Evolutionary conservation across 345 rosid genomes (phyloP).

Genomic region (Aethionema arabicum): DNA sequence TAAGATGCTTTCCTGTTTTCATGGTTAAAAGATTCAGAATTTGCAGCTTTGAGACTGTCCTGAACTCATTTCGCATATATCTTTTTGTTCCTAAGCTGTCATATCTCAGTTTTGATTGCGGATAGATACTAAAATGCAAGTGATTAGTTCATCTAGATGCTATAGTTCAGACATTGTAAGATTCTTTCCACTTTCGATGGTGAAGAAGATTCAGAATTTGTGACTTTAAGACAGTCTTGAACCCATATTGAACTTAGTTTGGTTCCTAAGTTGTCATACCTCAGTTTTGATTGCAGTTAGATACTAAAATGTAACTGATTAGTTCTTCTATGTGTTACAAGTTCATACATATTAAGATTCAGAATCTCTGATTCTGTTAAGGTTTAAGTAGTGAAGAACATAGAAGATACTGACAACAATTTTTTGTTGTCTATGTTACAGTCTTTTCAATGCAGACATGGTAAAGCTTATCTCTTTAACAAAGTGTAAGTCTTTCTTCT

Average conservation of each 20-base stretch:
- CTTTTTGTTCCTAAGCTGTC: neutral
- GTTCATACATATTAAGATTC: slow-evolving; percentile 8
- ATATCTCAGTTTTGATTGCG: no score
- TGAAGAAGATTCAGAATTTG: no score
- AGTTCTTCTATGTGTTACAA: neutral
- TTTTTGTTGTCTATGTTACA: slow-evolving; percentile 32
- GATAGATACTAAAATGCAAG: no score
- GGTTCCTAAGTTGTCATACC: neutral
- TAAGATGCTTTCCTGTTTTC: no score
- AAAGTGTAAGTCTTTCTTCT: slow-evolving; percentile 88
- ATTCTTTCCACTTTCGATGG: neutral
- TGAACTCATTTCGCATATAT: no score
- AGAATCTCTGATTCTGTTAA: neutral
- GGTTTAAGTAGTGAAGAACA: neutral
- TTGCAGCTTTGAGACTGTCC: no score
- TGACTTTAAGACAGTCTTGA: no score
- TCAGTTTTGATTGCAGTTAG: slow-evolving; percentile 2
- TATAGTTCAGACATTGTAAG: no score
- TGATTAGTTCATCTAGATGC: no score
- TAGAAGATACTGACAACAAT: slow-evolving; percentile 14
- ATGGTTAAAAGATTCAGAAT: no score
- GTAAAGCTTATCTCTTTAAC: slow-evolving; percentile 96
- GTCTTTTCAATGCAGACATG: slow-evolving; percentile 89
- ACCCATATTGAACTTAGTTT: neutral
- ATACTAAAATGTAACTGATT: neutral